phyloP scores from a whole-genome alignment of 2,329 filamentous ascomycete genomes.

The Botrytis elliptica region DNA sequence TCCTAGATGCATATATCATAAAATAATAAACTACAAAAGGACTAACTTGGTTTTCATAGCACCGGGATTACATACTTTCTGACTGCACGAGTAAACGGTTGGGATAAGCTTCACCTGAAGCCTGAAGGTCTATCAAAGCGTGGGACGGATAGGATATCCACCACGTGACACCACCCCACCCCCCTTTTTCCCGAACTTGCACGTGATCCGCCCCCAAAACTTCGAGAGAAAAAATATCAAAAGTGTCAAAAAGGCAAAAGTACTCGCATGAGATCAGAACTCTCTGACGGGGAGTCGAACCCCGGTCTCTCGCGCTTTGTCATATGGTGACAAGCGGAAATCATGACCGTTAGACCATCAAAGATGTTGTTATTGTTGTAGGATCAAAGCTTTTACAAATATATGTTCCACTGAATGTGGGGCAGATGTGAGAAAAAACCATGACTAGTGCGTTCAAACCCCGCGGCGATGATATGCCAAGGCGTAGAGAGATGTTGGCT shows the following conservation, averaged over 20 bases:
- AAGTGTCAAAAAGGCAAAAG: fast-evolving
- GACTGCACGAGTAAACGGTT: no score
- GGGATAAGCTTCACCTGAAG: background rate
- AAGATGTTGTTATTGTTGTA: slow-evolving; percentile 4
- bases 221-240: background rate
- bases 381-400: fast-evolving
- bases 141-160: background rate
- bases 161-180: background rate
- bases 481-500: background rate
- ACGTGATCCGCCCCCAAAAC: background rate
- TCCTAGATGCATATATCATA: no score
- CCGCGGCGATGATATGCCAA: background rate
- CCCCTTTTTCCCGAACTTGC: fast-evolving
- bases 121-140: background rate
- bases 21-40: no score
- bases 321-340: slow-evolving; percentile 40
- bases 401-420: background rate
- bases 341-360: slow-evolving; percentile 42
- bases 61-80: no score
- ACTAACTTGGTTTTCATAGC: no score
- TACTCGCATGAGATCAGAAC: background rate
- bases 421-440: background rate
- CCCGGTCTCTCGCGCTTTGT: slow-evolving; percentile 32
- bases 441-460: background rate
- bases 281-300: slow-evolving; percentile 28